Base-by-base conservation (phyloP, 2,329 filamentous ascomycete species). In the Capronia epimyces region DNA sequence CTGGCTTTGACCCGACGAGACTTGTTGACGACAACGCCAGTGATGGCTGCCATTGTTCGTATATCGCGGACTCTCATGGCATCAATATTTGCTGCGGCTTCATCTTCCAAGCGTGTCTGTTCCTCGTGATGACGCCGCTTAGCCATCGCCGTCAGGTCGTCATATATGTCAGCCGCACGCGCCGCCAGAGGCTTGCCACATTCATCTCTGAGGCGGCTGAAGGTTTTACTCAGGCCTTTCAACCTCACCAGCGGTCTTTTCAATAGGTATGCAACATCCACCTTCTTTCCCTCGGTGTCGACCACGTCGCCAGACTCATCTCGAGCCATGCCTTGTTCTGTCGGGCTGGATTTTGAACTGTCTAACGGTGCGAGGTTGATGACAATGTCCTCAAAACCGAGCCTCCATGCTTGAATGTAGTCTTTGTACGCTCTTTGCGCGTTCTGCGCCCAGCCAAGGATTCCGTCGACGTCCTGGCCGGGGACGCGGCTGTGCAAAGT, bases 301-400 rank as follows among this genome's bases (percentile, higher is more conserved):
- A 82, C 70, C 13, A 83, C 71, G 61, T 83, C 80, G 9, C 80
- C 79, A 53, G 81, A 74, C 40, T 78, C 73, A 62, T 83, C 80
- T 56, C 77, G 71, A 27, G 76, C 72, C 66, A 83, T 71, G 36
- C 70, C 72, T 56, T 79, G 75, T 49, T 81, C 77, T 6, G 63
- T 54, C 10, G 57, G 56, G 52, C 70, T 68, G n/a, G 61, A 8
- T 20, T 37, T 37, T 18, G 34, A 52, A 60, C 85, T 83, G 18
- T 86, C 84, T 48, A 83, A 73, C 6, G 89, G 87, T 1, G 89
- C 89, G 27, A 97, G 80, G 65, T 95, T 97, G 61, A 98, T 88
- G 43, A 97, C 83, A 16, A 98, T 82, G 65, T 95, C 90, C 63
- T 95, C 87, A 67, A 97, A 98, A 0, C 93, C 93, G 42, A 97